phyloP scores from a whole-genome alignment of 768 basidiomycete genomes.

The Rubroboletus pulcherrimus region DNA sequence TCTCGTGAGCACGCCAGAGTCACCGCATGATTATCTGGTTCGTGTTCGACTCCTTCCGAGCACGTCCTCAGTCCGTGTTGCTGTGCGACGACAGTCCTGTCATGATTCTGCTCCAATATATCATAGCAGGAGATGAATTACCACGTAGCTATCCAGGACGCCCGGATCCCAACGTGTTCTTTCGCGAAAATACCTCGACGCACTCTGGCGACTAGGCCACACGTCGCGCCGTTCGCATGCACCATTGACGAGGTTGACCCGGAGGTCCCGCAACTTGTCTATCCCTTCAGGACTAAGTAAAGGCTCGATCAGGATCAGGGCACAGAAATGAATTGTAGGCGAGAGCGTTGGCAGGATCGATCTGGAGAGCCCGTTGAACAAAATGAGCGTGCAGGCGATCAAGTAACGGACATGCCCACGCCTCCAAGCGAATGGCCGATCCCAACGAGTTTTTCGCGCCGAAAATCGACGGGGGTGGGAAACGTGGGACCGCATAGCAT shows the following conservation, averaged over 20 bases:
- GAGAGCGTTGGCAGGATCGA: slow-evolving; percentile 49
- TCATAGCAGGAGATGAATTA: slow-evolving; percentile 27
- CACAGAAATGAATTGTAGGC: slow-evolving; percentile 44
- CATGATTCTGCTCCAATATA: not conserved
- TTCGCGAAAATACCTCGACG: slow-evolving; percentile 35
- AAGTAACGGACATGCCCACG: slow-evolving; percentile 49
- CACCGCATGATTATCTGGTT: slow-evolving; percentile 34
- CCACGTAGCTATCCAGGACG: slow-evolving; percentile 52
- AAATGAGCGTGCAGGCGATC: not conserved
- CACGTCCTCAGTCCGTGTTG: slow-evolving; percentile 43
- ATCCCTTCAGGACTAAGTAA: slow-evolving; percentile 52
- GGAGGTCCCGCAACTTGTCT: slow-evolving; percentile 39
- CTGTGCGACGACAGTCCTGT: slow-evolving; percentile 27
- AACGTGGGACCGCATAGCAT: slow-evolving; percentile 40
- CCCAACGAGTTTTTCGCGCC: slow-evolving; percentile 49
- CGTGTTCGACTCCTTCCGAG: slow-evolving; percentile 26
- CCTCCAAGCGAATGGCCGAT: slow-evolving; percentile 70
- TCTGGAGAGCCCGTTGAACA: slow-evolving; percentile 30
- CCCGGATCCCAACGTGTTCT: slow-evolving; percentile 49
- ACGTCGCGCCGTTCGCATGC: slow-evolving; percentile 49
- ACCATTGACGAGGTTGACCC: slow-evolving; percentile 39
- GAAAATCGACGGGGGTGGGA: slow-evolving; percentile 45
- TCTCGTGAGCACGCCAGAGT: slow-evolving; percentile 56
- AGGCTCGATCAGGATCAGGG: slow-evolving; percentile 61
- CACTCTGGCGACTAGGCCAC: slow-evolving; percentile 48